These are phyloP conservation scores for Sphaceloma murrayae DNA, from an alignment of 2,329 filamentous ascomycete genomes.

Conservation along the genomic window DNA sequence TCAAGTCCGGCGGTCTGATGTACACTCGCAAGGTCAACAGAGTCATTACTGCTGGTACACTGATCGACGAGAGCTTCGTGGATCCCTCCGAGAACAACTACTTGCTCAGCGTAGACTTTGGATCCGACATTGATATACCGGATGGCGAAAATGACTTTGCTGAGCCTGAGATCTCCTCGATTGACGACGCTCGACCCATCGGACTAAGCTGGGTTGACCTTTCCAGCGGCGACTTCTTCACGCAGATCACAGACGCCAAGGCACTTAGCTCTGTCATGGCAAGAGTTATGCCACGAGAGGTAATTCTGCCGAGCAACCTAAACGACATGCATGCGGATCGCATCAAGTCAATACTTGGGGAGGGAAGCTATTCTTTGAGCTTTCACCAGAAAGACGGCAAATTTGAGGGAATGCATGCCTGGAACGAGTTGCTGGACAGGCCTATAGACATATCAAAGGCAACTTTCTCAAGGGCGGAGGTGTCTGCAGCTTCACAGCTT, in stretches of 20 bases:
- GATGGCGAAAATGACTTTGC: no score
- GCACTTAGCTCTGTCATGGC: constrained; percentile 72
- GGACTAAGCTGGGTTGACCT: constrained; percentile 92
- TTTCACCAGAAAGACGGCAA: constrained; percentile 47
- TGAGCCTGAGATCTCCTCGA: no score
- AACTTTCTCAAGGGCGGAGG: constrained; percentile 58
- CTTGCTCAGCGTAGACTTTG: no score
- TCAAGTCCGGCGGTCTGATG: constrained; percentile 67
- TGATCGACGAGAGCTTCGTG: constrained; percentile 97
- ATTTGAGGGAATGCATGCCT: constrained; percentile 47
- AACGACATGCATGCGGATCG: constrained; percentile 38
- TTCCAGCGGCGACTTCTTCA: constrained; percentile 90
- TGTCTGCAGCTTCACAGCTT: constrained; percentile 68
- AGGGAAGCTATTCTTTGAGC: constrained; percentile 57
- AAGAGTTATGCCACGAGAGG: constrained; percentile 72
- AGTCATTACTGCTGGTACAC: constrained; percentile 84
- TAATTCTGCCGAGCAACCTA: constrained; percentile 56
- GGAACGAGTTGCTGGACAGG: constrained; percentile 68
- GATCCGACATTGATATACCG: no score
- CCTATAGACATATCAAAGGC: constrained; percentile 48
- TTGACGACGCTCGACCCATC: no score
- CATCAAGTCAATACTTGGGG: constrained; percentile 26
- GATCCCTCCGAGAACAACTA: constrained; percentile 92
- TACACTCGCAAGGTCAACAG: constrained; percentile 78
- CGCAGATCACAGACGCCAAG: constrained; percentile 61